phyloP scores from a whole-genome alignment of 1,139 yeast genomes.

The Wickerhamomyces sp. region DNA sequence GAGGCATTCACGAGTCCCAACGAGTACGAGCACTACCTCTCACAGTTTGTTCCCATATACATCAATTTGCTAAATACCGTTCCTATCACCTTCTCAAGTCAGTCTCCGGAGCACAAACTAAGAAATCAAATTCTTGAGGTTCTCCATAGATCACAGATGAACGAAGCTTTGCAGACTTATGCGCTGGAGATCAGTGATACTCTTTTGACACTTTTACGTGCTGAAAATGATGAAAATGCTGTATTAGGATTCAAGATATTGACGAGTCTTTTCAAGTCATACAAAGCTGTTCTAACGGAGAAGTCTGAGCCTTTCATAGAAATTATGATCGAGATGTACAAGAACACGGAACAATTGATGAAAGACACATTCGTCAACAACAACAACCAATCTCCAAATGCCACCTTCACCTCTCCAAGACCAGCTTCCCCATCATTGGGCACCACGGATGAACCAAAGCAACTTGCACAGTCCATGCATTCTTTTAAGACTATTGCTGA shows the following conservation, averaged over 20 bases:
- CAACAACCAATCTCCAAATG: conserved; percentile 19
- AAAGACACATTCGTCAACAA: conserved; percentile 48
- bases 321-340: conserved; percentile 71
- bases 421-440: conserved; percentile 39
- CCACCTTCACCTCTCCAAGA: conserved; percentile 32
- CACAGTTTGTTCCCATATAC: conserved; percentile 58
- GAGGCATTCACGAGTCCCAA: conserved; percentile 77
- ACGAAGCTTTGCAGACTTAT: conserved; percentile 75
- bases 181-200: conserved; percentile 56
- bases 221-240: conserved; percentile 95
- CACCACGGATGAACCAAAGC: conserved; percentile 25
- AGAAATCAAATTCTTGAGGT: conserved; percentile 76
- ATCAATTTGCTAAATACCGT: conserved; percentile 55
- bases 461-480: conserved; percentile 45
- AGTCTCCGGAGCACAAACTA: conserved; percentile 65
- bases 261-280: conserved; percentile 84
- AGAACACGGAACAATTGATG: conserved; percentile 75
- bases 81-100: conserved; percentile 65
- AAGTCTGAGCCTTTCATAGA: conserved; percentile 79
- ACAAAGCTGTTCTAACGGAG: conserved; percentile 61
- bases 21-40: conserved; percentile 70
- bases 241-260: conserved; percentile 85
- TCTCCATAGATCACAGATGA: conserved; percentile 75
- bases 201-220: conserved; percentile 55
- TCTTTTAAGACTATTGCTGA: conserved; percentile 93